These are phyloP conservation scores for Coemansia sp. DNA, from an alignment of 192 early-diverging fungal species.

Conservation along the genomic window DNA sequence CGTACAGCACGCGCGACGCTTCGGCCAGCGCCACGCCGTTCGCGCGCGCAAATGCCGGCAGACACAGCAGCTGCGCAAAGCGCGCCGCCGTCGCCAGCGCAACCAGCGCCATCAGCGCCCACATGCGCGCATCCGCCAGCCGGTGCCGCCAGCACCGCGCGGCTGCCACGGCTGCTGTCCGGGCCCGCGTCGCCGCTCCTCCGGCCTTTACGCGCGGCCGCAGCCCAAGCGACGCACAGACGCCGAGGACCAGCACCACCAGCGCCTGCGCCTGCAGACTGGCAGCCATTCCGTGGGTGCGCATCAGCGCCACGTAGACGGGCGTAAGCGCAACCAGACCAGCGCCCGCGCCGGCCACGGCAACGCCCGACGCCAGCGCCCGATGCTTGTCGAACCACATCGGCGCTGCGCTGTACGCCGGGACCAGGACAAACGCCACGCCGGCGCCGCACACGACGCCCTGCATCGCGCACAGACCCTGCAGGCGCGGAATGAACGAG, in stretches of 20 bases:
- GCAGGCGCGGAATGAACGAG: constrained; percentile 55
- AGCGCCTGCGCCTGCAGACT: constrained; percentile 33
- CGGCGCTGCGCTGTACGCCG: constrained; percentile 51
- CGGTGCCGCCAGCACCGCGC: constrained; percentile 15
- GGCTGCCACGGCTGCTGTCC: background rate
- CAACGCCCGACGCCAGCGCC: constrained; percentile 50
- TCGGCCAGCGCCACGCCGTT: constrained; percentile 4
- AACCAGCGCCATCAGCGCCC: constrained; percentile 24
- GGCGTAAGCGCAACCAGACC: constrained; percentile 52
- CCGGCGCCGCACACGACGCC: constrained; percentile 59
- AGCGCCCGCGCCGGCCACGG: constrained; percentile 47
- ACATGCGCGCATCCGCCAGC: constrained; percentile 15
- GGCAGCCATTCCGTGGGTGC: constrained; percentile 35
- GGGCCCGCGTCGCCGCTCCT: background rate
- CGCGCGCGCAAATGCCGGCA: constrained; percentile 28
- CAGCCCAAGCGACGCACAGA: constrained; percentile 13
- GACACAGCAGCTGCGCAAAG: constrained; percentile 31
- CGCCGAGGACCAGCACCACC: constrained; percentile 24
- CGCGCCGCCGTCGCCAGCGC: constrained; percentile 22
- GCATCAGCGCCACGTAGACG: constrained; percentile 35
- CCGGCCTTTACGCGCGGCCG: constrained; percentile 17
- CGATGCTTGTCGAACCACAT: constrained; percentile 58
- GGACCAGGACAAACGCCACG: constrained; percentile 48
- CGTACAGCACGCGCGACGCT: constrained; percentile 21
- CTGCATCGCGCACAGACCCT: constrained; percentile 62